Conservation (phyloP, 305 asterid genomes). For the Striga hermonthica region DNA sequence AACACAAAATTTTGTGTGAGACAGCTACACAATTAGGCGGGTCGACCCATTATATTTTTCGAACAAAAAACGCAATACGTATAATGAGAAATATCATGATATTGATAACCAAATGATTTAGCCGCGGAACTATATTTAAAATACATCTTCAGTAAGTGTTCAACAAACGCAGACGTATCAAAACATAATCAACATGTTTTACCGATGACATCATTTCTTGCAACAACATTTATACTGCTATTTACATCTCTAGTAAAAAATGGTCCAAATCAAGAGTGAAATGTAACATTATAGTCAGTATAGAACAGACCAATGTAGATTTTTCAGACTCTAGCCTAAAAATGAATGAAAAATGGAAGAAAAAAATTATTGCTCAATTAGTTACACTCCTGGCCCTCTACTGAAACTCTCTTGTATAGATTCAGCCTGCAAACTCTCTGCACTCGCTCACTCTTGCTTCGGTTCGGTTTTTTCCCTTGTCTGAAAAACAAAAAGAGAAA, state of each 20-base stretch:
- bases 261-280: background rate
- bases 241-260: background rate
- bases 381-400: background rate
- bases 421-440: background rate
- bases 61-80: too few relatives aligned
- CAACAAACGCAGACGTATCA: too few relatives aligned
- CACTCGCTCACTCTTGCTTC: constrained; percentile 25
- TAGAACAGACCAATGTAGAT: background rate
- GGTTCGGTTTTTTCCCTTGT: constrained; percentile 12
- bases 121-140: too few relatives aligned
- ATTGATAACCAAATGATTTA: too few relatives aligned
- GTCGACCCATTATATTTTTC: too few relatives aligned
- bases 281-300: background rate
- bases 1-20: too few relatives aligned
- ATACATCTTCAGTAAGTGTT: too few relatives aligned
- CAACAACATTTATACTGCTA: background rate
- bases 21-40: too few relatives aligned
- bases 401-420: background rate
- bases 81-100: too few relatives aligned
- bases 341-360: background rate
- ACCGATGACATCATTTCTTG: background rate
- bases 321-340: background rate
- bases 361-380: background rate
- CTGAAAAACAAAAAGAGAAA: constrained; percentile 18
- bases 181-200: too few relatives aligned